Evolutionary conservation across 768 basidiomycete species (phyloP), one percentile per base, ranked within the genome.

Genomic region (Xerocomellus dryophilus): DNA sequence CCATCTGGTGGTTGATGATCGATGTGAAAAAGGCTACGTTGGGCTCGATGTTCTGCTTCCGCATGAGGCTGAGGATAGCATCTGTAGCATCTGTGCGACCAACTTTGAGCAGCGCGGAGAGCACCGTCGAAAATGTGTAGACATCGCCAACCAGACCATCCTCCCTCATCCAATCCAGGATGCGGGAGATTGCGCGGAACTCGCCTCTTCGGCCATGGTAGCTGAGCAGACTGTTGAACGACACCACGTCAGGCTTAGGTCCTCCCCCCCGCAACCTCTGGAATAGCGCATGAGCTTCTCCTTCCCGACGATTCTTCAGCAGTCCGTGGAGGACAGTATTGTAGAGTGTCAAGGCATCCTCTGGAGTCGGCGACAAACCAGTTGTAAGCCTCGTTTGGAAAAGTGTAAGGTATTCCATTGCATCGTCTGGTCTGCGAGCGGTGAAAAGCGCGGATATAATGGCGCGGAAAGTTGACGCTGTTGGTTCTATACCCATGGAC

Each of bases 111-210:
- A 96, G 68, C 1, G 90, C 86, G 23, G 86, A 82, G 17, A 98
- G 82, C 31, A 98, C 78, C 12, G 86, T 93, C 4, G 94, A 93
- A 69, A 86, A 98, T 0, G 89, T 97, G 70, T 86, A 83, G 11
- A 89, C 81, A 66, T 98, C 91, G 7, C 92, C 89, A 20, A 71
- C 61, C 32, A 96, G 63, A 0, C 77, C 76, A 2, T 71, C 76
- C 14, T 74, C 66, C 23, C 74, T 68, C 74, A 96, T 83, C 52
- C 75, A 69, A 43, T 78, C 77, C 43, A 98, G 71, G 21, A 84
- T 68, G 17, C 68, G 58, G 3, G 83, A 81, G 55, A 95, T 75
- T 2, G 73, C 74, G 49, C 80, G 78, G 62, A 91, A 78, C 66
- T 94, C 82, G 27, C 78, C 76, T 45, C 75, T 80, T 35, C 82